Conservation (phyloP, 73 alveolate genomes). For the Tetrahymena thermophila region DNA sequence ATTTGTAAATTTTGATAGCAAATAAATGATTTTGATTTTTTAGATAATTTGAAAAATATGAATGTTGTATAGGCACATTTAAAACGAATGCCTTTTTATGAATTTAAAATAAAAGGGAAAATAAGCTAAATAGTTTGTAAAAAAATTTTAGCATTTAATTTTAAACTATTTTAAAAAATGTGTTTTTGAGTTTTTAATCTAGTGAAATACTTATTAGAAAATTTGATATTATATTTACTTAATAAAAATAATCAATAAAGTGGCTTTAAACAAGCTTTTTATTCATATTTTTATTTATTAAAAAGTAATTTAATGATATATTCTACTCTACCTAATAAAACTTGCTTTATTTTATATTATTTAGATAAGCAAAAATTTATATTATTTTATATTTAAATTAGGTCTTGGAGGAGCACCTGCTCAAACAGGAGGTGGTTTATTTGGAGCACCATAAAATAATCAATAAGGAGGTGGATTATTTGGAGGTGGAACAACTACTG, state of each 20-base stretch:
- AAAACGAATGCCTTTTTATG: no score
- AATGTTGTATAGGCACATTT: no score
- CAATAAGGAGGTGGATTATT: not conserved
- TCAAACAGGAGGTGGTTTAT: not conserved
- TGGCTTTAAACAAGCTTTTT: not conserved
- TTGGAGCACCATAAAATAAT: not conserved
- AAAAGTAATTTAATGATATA: no score
- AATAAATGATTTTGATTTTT: no score
- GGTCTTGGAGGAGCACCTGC: not conserved
- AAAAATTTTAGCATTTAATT: no score
- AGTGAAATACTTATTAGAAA: no score
- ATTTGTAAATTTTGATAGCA: no score
- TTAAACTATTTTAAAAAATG: not conserved
- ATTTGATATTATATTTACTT: not conserved
- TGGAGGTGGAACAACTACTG: not conserved
- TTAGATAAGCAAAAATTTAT: no score
- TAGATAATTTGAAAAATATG: no score
- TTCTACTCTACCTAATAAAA: not conserved
- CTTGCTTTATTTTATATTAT: not conserved
- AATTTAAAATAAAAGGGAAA: no score
- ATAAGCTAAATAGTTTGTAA: not conserved
- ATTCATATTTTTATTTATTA: not conserved
- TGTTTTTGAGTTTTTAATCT: not conserved
- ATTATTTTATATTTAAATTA: no score
- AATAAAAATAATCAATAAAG: not conserved